These are phyloP conservation scores for Hyphodiscus hymeniophilus DNA, from an alignment of 495 filamentous ascomycete genomes.

Conservation along the genomic window DNA sequence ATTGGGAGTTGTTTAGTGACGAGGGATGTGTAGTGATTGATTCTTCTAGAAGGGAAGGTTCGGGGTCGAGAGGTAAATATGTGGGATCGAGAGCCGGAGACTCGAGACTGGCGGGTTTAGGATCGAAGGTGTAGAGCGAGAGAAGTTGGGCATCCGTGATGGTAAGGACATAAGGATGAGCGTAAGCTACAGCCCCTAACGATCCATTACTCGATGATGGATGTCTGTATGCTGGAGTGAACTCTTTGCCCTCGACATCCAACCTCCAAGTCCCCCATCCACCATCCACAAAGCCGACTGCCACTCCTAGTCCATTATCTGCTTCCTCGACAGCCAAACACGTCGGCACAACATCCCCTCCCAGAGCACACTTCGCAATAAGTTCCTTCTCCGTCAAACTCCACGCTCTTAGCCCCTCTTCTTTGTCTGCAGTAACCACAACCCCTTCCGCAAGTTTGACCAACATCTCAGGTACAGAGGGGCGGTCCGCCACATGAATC, in stretches of 20 bases:
- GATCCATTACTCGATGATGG: conserved; percentile 48
- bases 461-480: conserved; percentile 32
- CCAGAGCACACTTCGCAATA: conserved; percentile 37
- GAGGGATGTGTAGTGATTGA: conserved; percentile 8
- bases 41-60: background rate
- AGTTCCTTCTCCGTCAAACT: conserved; percentile 51
- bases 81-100: background rate
- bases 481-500: conserved; percentile 47
- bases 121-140: conserved; percentile 53
- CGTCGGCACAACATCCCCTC: conserved; percentile 44
- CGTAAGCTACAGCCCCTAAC: conserved; percentile 68
- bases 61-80: background rate
- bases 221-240: conserved; percentile 37
- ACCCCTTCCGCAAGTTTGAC: conserved; percentile 67
- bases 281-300: conserved; percentile 72
- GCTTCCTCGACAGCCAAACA: conserved; percentile 17
- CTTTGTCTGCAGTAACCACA: conserved; percentile 67
- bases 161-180: conserved; percentile 68
- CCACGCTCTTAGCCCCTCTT: conserved; percentile 70
- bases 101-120: background rate
- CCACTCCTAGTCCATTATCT: conserved; percentile 36
- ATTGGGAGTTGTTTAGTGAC: background rate
- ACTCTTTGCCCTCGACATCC: conserved; percentile 18
- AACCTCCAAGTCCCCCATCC: conserved; percentile 58
- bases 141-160: conserved; percentile 65